Evolutionary conservation across 83 land plant genomes (phyloP).

Genomic region (Picea mariana): DNA sequence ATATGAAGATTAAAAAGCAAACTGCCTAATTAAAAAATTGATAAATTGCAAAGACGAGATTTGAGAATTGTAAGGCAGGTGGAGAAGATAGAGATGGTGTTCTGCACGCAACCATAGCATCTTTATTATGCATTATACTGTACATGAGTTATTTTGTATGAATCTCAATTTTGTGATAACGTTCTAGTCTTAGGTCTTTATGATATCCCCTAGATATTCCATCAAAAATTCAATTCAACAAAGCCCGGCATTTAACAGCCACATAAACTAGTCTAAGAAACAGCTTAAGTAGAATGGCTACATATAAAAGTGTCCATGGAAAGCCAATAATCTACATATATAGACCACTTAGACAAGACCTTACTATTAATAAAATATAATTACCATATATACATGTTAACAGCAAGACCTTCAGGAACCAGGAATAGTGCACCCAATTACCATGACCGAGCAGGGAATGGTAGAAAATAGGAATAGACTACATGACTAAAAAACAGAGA

Average conservation of each 20-base stretch:
- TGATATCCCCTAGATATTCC: not conserved
- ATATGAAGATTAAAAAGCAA: not conserved
- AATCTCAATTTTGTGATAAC: too few species aligned
- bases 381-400: not conserved
- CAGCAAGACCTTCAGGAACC: not conserved
- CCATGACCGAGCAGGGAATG: not conserved
- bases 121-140: too few species aligned
- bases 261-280: not conserved
- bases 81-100: constrained; percentile 1
- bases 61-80: not conserved
- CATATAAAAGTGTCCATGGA: not conserved
- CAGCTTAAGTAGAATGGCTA: not conserved
- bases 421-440: not conserved
- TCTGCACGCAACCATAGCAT: too few species aligned
- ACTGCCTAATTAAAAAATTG: not conserved
- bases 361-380: not conserved
- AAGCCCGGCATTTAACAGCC: not conserved
- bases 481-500: too few species aligned
- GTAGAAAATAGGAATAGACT: not conserved
- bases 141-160: too few species aligned
- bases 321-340: not conserved
- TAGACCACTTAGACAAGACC: not conserved
- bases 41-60: not conserved
- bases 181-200: too few species aligned
- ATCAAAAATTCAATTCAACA: not conserved